Evolutionary conservation across 371 early-diverging fungal genomes (phyloP).

Genomic region (Rhizopus delemar): DNA sequence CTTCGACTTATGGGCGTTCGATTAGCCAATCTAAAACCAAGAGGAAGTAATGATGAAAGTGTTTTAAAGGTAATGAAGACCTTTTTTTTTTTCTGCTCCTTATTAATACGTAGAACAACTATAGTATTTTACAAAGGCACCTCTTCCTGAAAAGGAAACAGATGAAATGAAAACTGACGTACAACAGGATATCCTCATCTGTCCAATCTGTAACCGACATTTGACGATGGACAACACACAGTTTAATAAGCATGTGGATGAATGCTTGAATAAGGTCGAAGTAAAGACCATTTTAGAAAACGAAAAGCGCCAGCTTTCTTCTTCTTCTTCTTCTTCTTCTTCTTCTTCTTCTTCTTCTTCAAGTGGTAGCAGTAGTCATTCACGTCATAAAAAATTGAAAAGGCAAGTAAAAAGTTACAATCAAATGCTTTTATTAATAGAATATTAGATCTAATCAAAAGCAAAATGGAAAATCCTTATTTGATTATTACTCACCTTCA

Average conservation of each 20-base stretch:
- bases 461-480: constrained; percentile 16
- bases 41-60: constrained; percentile 29
- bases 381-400: constrained; percentile 10
- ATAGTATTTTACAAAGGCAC: constrained; percentile 24
- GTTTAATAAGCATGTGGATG: constrained; percentile 46
- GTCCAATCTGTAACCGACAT: constrained; percentile 43
- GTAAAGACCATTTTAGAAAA: constrained; percentile 28
- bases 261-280: constrained; percentile 40
- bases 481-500: constrained; percentile 20
- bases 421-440: background rate
- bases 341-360: background rate
- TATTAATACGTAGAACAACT: background rate
- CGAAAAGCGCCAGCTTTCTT: background rate
- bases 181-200: constrained; percentile 9
- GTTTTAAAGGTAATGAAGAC: constrained; percentile 34
- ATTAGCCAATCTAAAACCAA: constrained; percentile 32
- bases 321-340: background rate
- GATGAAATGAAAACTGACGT: background rate
- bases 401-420: constrained; percentile 5
- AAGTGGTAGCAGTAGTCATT: background rate
- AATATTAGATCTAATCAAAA: background rate
- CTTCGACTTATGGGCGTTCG: constrained; percentile 51
- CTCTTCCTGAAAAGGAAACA: background rate
- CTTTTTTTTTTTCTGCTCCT: background rate
- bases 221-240: constrained; percentile 28